Base-by-base conservation (phyloP, 2,329 filamentous ascomycete genomes). In the Aspergillus japonicus region DNA sequence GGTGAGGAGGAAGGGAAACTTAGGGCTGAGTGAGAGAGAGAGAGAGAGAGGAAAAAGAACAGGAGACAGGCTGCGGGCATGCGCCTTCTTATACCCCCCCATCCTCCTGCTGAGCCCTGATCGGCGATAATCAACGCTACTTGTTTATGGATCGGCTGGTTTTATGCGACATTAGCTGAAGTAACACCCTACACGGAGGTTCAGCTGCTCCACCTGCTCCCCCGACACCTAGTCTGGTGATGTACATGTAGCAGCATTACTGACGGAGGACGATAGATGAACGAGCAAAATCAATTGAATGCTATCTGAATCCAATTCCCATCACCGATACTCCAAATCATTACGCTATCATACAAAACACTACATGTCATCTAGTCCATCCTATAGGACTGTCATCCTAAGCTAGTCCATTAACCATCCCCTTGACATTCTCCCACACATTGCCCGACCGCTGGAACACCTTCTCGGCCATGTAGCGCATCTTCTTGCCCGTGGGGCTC, bases 341-440 rank as follows among this genome's bases (percentile, higher is more conserved):
- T 35, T 12, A 35, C 33, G 12, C 33, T 35, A 35, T 35, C 2
- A 6, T 35, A 44, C 14, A n/a, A 3, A 12, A 16, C 12, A 44
- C 14, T 8, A 44, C 5, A 59, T 59, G 39, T 33, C 55, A 51
- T 33, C n/a, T 12, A 47, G 21, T 29, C 57, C 51, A 55, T 54
- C 57, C 50, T 59, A 52, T 52, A 56, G 53, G 53, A 56, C 53
- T 19, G 21, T 50, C 21, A 55, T 47, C 11, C 19, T 29, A 29
- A 47, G 39, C 39, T 16, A 29, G 35, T 26, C 47, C 39, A 54
- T 57, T 57, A 50, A 52, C 54, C 61, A 61, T 56, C 47, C 56
- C 54, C 61, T 63, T 63, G 14, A 63, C 56, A 58, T 61, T 59
- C 48, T 63, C 58, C 61, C 61, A 63, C 5, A 63, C 61, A 61